Base-by-base conservation (phyloP, 768 basidiomycete species). In the Podaxis sp. region DNA sequence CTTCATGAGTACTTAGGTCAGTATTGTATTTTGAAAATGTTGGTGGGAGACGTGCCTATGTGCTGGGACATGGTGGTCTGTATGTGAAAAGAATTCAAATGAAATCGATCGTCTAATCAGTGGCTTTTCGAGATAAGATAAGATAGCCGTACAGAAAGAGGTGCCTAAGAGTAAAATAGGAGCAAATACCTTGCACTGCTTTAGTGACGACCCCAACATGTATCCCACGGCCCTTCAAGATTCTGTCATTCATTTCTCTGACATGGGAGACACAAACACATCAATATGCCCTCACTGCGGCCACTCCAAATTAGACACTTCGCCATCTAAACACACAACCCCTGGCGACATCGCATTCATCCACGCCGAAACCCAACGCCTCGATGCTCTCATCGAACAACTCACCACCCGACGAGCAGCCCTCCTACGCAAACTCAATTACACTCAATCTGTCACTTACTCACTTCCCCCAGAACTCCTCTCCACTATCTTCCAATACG, bases 1-100 rank as follows among this genome's bases (percentile, higher is more conserved):
- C 96, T 94, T 11, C 40, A 12, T n/a, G 26, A 38, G 33, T 22
- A 4, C 17, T 12, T 19, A 19, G 3, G 8, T n/a, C 6, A 26
- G 33, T 12, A 4, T 49, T 22, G 33, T 0, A 30, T 46, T 48
- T n/a, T 22, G 2, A 2, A 3, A 15, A n/a, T 26, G 17, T 38
- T 17, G 24, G 13, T 8, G 19, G 19, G 13, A 30, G 3, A 26
- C 53, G 19, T 36, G 56, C 61, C 61, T 9, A 62, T 62, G 61
- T 55, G 61, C 40, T 62, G 61, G 44, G 61, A 38, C 61, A 62
- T 62, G n/a, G 42, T 13, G 30, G 61, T 62, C 22, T 55, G 17
- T 42, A 9, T 17, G 38, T 28, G 39, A 53, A 44, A 15, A 38
- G 49, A 52, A 59, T 13, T 52, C 0, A 8, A 26, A 39, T 51